phyloP scores from a whole-genome alignment of 306 rosid genomes.

The Cyamopsis tetragonoloba region DNA sequence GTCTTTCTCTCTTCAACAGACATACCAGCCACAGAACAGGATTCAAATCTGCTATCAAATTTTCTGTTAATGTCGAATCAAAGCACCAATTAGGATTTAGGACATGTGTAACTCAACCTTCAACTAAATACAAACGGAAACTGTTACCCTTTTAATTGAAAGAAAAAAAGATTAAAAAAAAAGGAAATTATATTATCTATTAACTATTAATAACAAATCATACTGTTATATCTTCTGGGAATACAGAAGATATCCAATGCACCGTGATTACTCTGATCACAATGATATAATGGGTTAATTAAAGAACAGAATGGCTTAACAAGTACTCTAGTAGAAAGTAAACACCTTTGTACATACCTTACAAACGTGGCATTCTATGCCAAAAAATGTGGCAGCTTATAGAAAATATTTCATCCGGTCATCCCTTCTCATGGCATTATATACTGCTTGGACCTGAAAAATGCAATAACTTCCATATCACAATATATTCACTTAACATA shows the following conservation, averaged over 20 bases:
- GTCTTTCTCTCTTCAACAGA: no score
- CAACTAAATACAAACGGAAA: not conserved
- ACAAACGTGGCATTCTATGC: slow-evolving; percentile 26
- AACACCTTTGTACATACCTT: not conserved
- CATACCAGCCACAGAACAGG: no score
- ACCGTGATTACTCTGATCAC: slow-evolving; percentile 7
- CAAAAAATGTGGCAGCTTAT: slow-evolving; percentile 29
- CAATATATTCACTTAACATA: not conserved
- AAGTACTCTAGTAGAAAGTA: not conserved
- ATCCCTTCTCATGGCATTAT: slow-evolving; percentile 86
- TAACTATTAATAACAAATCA: not conserved
- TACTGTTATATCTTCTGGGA: slow-evolving; percentile 13
- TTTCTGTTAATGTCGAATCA: no score
- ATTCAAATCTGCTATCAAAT: no score
- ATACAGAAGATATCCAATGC: slow-evolving; percentile 22
- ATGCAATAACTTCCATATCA: slow-evolving; percentile 21
- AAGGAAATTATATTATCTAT: not conserved
- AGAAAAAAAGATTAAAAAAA: not conserved
- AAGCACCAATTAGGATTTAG: not conserved
- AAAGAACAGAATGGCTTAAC: slow-evolving; percentile 18
- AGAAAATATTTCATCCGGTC: slow-evolving; percentile 84
- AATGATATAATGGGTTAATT: not conserved
- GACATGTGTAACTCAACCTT: no score
- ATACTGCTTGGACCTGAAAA: slow-evolving; percentile 89
- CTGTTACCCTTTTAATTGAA: not conserved